Evolutionary conservation across 768 basidiomycete genomes (phyloP), one percentile per base, ranked within the genome.

Genomic region (Boletus bicolor): DNA sequence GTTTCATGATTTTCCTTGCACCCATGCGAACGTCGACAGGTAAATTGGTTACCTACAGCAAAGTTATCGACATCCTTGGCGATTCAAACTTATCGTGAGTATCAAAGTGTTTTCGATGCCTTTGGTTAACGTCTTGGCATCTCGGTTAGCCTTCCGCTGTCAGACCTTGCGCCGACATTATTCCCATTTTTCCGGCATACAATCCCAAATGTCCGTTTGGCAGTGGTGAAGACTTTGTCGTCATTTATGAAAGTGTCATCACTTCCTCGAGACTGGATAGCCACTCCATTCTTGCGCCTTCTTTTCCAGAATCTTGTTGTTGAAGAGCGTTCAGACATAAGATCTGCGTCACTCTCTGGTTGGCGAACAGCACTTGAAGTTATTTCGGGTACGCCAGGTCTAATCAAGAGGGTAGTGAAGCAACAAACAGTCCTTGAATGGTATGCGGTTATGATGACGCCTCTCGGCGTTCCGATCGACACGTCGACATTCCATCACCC

Each of bases 181-280:
- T 98, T 93, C 73, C 92, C 96, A 4, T 98, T 96, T 79, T 95
- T 98, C 75, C 91, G 97, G 17, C 97, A 99, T 71, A 95, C 96
- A 0, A 98, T 99, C 64, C 73, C 89, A 1, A 88, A 87, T 57
- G 97, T 99, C 52, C 91, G 97, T 8, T 79, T 95, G 14, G 88
- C 97, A 3, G 95, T 98, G 3, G 89, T 95, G 44, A 87, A 91
- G 56, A 94, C 94, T 0, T 76, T 98, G 10, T 80, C 85, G 53
- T 87, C 89, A 8, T 95, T 98, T 73, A 89, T 97, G 81, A 76
- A 79, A 24, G 88, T 93, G 8, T 71, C 83, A 7, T 81, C 85
- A 0, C 80, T 95, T 42, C 82, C 89, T 8, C 78, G 79, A 62
- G 85, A 86, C 51, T 98, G 97, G 97, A 81, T 96, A 59, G 75